Base-by-base conservation (phyloP, 2,329 filamentous ascomycete species). In the Gremmenia infestans region DNA sequence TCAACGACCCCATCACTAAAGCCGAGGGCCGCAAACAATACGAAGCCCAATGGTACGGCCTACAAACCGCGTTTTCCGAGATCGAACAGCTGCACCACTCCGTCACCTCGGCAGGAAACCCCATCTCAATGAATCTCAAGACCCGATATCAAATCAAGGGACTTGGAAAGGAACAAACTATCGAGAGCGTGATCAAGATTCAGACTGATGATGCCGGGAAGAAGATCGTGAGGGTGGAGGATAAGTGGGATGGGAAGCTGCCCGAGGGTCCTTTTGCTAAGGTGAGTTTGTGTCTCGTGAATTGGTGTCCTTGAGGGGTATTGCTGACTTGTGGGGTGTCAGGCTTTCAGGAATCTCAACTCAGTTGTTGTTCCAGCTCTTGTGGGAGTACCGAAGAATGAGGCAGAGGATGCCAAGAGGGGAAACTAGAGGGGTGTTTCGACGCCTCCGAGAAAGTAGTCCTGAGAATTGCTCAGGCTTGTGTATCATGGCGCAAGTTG, bases 1-100 rank as follows among this genome's bases (percentile, higher is more conserved):
- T 87, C 68, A 68, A 75, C 32, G 83, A 86, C 65, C 81, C 80
- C 4, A 71, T 87, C 47, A 83, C 82, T 43, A 74, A 80, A 37
- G 81, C 83, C 2, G 66, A 72, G 22, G 83, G 83, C 8, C 76
- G 79, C 53, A 75, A 79, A 60, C 75, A 81, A 56, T 78, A 67
- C 60, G 69, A 73, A 15, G 73, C 76, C 3, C 74, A 77, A 59
- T 78, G 74, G 77, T 87, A 86, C 65, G 83, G 83, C 2, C 73
- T 87, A 1, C 74, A 81, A 52, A 70, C 76, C 4, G 77, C 81
- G 2, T 86, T 86, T 67, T 74, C 72, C 46, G 76, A 81, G 49
- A 85, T 86, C 62, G 73, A 80, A 66, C 77, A 81, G 25, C 72
- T 81, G 48, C 71, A 74, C 37, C 78, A 84, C 66, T 67, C 73